A percentile compares a stretch with the other conserved stretches of the same genome.
These are phyloP conservation scores for Daedaleopsis nitida DNA, from an alignment of 768 basidiomycete genomes.

Conservation along the genomic window DNA sequence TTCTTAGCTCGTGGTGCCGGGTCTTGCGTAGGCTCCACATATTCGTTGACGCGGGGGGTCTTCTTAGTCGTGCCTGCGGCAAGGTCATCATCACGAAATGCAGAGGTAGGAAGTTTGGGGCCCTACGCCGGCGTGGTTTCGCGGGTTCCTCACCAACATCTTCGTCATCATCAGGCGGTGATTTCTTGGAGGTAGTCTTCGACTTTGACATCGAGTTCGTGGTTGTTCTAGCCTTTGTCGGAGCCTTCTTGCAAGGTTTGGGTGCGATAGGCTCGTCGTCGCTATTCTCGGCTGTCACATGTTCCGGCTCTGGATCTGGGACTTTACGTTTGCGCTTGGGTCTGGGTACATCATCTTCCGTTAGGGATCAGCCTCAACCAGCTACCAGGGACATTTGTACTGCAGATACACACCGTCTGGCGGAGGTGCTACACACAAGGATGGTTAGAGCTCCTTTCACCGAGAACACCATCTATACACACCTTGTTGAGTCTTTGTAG, in stretches of 20 bases:
- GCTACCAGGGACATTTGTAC: too few species aligned
- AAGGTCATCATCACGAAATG: background rate
- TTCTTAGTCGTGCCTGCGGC: background rate
- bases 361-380: background rate
- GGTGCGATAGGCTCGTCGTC: conserved; percentile 11
- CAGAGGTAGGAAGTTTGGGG: background rate
- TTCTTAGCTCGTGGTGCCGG: background rate
- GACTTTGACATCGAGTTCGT: background rate
- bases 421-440: background rate
- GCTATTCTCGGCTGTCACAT: background rate
- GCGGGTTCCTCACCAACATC: background rate
- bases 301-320: background rate
- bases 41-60: background rate
- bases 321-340: conserved; percentile 11
- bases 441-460: too few species aligned
- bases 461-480: background rate
- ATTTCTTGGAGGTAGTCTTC: background rate
- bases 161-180: background rate
- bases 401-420: background rate
- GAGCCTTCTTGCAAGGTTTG: background rate
- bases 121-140: background rate
- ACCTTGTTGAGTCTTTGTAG: background rate
- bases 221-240: background rate
- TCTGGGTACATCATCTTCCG: background rate
- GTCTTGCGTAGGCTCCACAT: background rate